phyloP scores from a whole-genome alignment of 345 rosid genomes.

The Eutrema yunnanense region DNA sequence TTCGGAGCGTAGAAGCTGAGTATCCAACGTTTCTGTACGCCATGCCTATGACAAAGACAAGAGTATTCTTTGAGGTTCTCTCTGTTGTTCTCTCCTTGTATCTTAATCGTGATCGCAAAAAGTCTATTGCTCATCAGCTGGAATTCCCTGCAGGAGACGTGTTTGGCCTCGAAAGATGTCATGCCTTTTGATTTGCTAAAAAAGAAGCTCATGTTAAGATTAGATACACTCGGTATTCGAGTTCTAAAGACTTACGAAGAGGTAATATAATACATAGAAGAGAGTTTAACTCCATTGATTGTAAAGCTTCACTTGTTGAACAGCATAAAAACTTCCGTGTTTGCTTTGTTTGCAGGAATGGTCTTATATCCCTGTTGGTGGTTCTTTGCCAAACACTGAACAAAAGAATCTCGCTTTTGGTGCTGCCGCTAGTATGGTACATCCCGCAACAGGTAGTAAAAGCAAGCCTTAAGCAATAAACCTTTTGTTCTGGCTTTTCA shows the following conservation, averaged over 20 bases:
- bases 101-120: neutral
- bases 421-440: constrained; percentile 98
- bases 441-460: constrained; percentile 81
- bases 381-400: constrained; percentile 86
- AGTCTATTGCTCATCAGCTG: constrained; percentile 14
- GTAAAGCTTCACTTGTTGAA: neutral
- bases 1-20: constrained; percentile 49
- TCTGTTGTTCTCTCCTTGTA: neutral
- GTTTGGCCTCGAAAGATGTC: constrained; percentile 91
- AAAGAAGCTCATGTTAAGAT: constrained; percentile 67
- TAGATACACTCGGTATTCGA: constrained; percentile 69
- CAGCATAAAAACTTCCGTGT: neutral
- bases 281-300: neutral
- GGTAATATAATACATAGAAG: constrained; percentile 33
- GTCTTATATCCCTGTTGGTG: constrained; percentile 99
- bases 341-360: constrained; percentile 59
- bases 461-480: neutral
- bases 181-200: constrained; percentile 82
- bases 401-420: constrained; percentile 94
- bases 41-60: constrained; percentile 81
- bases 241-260: constrained; percentile 72
- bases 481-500: neutral
- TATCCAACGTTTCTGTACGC: constrained; percentile 89
- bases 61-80: constrained; percentile 87
- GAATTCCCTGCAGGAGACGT: constrained; percentile 68